phyloP scores from a whole-genome alignment of 495 filamentous ascomycete species.

The Tirmania nivea region DNA sequence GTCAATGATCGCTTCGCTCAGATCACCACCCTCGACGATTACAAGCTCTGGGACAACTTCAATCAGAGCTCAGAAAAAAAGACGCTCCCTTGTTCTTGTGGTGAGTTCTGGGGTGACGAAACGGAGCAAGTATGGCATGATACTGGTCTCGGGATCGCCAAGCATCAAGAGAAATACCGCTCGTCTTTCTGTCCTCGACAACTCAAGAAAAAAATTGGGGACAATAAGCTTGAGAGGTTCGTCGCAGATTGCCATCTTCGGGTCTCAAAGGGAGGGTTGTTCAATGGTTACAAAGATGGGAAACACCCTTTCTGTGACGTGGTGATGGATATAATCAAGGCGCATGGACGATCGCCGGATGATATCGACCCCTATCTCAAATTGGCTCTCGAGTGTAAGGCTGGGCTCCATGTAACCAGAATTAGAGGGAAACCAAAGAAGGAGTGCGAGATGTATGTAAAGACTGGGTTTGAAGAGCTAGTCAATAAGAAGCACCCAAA shows the following conservation, averaged over 20 bases:
- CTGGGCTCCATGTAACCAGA: not conserved
- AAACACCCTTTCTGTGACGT: not conserved
- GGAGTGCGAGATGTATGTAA: not conserved
- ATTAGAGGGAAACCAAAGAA: not conserved
- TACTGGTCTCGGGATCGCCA: slow-evolving; percentile 6
- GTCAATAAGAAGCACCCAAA: not conserved
- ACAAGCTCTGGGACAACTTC: slow-evolving; percentile 3
- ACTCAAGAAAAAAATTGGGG: not conserved
- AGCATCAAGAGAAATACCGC: not conserved
- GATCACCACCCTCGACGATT: slow-evolving; percentile 7
- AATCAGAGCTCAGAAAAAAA: slow-evolving; percentile 10
- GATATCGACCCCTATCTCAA: not conserved
- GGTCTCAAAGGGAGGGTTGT: not conserved
- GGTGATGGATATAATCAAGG: not conserved
- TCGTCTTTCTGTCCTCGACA: not conserved
- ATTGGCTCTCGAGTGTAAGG: not conserved
- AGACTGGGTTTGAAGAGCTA: not conserved
- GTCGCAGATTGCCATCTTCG: not conserved
- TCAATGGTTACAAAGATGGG: not conserved
- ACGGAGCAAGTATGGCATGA: slow-evolving; percentile 8
- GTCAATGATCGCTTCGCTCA: slow-evolving; percentile 10
- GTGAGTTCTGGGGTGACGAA: slow-evolving; percentile 5
- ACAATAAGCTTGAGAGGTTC: not conserved
- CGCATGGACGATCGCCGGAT: not conserved
- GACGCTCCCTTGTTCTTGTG: slow-evolving; percentile 11